A percentile compares a stretch with the other conserved stretches of the same genome.
phyloP scores from a whole-genome alignment of 148 eudicot species.

The Chenopodium album region DNA sequence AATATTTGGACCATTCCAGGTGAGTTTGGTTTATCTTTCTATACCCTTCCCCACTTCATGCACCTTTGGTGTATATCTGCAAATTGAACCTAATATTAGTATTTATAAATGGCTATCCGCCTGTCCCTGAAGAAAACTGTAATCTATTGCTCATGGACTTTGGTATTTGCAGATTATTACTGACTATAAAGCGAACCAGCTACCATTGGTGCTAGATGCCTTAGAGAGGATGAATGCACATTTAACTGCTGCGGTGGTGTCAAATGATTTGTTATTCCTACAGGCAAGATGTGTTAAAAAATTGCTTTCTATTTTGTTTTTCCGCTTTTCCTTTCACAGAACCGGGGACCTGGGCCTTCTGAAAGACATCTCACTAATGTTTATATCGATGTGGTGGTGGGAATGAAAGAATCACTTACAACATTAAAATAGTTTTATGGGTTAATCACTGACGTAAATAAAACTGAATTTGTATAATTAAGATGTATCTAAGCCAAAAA shows the following conservation, averaged over 20 bases:
- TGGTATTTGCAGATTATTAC: conserved; percentile 58
- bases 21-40: conserved; percentile 21
- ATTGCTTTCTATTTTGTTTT: not conserved
- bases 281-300: conserved; percentile 48
- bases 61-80: not conserved
- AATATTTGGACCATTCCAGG: conserved; percentile 97
- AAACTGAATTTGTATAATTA: not conserved
- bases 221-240: conserved; percentile 97
- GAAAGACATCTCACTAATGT: not conserved
- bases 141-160: not conserved
- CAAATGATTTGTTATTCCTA: conserved; percentile 67
- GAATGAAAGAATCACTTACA: not conserved
- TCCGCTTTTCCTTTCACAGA: not conserved
- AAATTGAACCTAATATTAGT: not conserved
- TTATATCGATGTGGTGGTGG: not conserved
- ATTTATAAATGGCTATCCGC: not conserved
- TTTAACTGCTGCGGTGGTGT: conserved; percentile 94
- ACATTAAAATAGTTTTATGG: not conserved
- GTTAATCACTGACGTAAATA: not conserved
- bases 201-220: conserved; percentile 71
- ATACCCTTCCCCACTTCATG: not conserved
- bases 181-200: conserved; percentile 74
- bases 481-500: not conserved
- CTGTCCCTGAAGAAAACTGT: not conserved
- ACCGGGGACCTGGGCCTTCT: not conserved